Base-by-base conservation (phyloP, 768 basidiomycete genomes). In the Suillus spraguei region DNA sequence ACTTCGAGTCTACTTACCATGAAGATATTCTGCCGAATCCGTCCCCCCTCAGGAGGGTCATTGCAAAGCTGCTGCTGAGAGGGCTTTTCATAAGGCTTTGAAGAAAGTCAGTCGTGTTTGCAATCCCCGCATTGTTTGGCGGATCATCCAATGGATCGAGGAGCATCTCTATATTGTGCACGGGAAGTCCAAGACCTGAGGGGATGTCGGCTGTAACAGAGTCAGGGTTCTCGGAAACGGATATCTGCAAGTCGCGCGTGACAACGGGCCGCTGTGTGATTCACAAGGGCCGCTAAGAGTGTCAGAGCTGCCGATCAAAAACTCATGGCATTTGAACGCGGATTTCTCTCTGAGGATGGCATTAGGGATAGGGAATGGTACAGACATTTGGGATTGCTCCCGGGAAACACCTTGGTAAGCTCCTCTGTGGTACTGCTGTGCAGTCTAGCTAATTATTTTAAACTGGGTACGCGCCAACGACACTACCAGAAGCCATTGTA, bases 281-380 rank as follows among this genome's bases (percentile, higher is more conserved):
- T 93, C 63, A 78, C 84, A 65, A 80, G 80, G 67, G 89, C 87
- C 4, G 85, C 80, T 2, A 84, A 82, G 69, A 85, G 86, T 33
- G 83, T 92, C 11, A 79, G 77, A 59, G 78, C 70, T 60, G 83
- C 82, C 17, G 92, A 93, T 74, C 76, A 82, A 76, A 91, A 88
- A 72, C 77, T 94, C n/a, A 75, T 80, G 13, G 75, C 78, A 8
- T 93, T 94, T 67, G 92, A 94, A 72, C 84, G 83, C 58, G 92
- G 93, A 1, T 92, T 96, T 73, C 89, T 95, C 64, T 87, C 86
- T 8, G 79, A 88, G 69, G 86, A 79, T 17, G 95, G 94, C 0
- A 87, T 95, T 66, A 87, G 87, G 67, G 87, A 88, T 60, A 82
- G 91, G 38, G 89, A 92, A 72, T 96, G 94, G 94, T 97, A 91